These are phyloP conservation scores for Rhododendron henanense DNA, from an alignment of 148 eudicot genomes.

Conservation along the genomic window DNA sequence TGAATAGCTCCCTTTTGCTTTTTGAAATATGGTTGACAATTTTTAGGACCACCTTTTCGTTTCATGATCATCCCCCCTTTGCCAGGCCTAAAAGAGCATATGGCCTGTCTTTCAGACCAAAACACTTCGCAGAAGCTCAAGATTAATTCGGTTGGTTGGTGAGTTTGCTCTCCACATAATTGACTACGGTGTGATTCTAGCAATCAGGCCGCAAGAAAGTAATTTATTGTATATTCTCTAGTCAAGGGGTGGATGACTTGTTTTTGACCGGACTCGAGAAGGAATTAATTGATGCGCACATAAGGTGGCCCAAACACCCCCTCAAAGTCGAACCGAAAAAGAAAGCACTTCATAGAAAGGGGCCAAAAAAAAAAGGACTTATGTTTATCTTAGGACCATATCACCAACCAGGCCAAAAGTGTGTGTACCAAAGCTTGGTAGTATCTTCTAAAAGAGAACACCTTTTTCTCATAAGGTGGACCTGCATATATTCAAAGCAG, in stretches of 20 bases:
- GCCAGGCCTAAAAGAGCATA: background rate
- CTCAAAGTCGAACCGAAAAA: too few species aligned
- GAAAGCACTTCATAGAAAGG: background rate
- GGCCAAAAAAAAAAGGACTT: background rate
- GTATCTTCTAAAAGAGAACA: background rate
- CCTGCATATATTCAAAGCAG: background rate
- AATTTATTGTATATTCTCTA: too few species aligned
- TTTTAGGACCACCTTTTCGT: conserved; percentile 1
- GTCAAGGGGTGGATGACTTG: background rate
- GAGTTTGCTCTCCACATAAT: background rate
- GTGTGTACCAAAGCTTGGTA: background rate
- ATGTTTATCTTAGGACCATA: background rate
- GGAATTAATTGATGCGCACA: too few species aligned
- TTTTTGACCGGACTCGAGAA: background rate
- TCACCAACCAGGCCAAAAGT: background rate
- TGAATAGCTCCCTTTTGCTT: background rate
- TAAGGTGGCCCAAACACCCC: too few species aligned
- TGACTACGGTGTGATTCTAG: too few species aligned
- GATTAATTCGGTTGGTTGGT: too few species aligned
- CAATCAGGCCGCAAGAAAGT: background rate
- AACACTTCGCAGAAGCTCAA: background rate
- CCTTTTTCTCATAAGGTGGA: background rate
- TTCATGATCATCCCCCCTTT: background rate
- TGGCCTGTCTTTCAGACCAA: background rate
- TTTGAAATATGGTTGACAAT: conserved; percentile 14